Base-by-base conservation (phyloP, 768 basidiomycete species). In the Psilocybe azurescens region DNA sequence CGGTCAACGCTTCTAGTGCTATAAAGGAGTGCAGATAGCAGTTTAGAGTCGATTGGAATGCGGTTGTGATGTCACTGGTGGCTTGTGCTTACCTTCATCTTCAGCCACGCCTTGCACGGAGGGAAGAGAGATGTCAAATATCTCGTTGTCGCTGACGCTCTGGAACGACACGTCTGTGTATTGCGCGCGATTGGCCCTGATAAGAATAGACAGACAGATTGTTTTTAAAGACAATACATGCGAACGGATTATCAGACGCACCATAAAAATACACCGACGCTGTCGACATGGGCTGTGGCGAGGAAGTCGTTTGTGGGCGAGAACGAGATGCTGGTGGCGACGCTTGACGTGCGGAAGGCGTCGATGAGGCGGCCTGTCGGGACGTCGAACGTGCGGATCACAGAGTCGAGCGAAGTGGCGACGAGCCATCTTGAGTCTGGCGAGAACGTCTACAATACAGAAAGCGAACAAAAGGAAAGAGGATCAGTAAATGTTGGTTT, bases 221-320 rank as follows among this genome's bases (percentile, higher is more conserved):
- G 1, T 11, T 16, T 16, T 18, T 24, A 13, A 57, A 41, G 28
- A 18, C 47, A 7, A 18, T 30, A 49, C 20, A 44, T 8, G 58
- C 61, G 89, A 97, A 24, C 24, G 11, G 97, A 83, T 74, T 89
- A 1, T n/a, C 8, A 44, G 96, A 36, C 85, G 10, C 93, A 91
- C 95, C 97, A 99, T n/a, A 99, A 84, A 74, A 91, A 96, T 2
- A 99, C 84, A 10, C 96, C 97, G 56, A 98, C 90, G 61, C 89
- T 95, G 67, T 97, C 96, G 5, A 97, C 88, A 72, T 99, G 97
- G 0, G 94, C 83, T 9, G 96, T 96, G 1, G 97, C 97, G 64
- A 99, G 77, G 78, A 99, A 99, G 74, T 99, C 97, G 58, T 92
- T 91, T 0, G 94, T 90, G 0, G 97, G 97, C 2, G 96, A 98